These are phyloP conservation scores for Wickerhamomyces sydowiorum DNA, from an alignment of 805 yeast species.

Conservation along the genomic window DNA sequence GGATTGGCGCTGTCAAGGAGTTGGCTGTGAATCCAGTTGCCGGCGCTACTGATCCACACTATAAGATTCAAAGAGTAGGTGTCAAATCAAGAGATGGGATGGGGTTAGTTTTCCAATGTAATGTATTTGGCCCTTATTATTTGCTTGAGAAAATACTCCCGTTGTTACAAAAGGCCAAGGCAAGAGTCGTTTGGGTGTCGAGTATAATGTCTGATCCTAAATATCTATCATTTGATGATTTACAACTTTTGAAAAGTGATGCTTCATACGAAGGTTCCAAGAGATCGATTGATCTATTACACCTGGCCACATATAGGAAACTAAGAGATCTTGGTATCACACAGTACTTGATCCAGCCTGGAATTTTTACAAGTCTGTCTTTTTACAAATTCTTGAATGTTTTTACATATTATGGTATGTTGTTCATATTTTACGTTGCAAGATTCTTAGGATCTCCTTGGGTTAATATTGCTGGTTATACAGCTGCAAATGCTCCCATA, in stretches of 20 bases:
- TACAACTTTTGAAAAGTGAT: conserved; percentile 58
- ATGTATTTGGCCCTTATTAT: conserved; percentile 95
- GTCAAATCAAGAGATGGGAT: conserved; percentile 69
- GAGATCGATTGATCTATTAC: conserved; percentile 77
- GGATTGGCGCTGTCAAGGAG: conserved; percentile 72
- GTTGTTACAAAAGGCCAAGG: conserved; percentile 47
- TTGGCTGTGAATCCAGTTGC: conserved; percentile 60
- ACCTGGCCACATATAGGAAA: conserved; percentile 57
- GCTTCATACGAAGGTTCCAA: conserved; percentile 91
- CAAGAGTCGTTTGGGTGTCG: conserved; percentile 78
- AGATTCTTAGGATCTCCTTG: conserved; percentile 79
- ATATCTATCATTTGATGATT: conserved; percentile 66
- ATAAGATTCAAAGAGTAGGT: conserved; percentile 78
- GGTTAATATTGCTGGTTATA: conserved; percentile 85
- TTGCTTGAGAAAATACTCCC: conserved; percentile 61
- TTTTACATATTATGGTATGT: conserved; percentile 82
- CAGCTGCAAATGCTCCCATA: conserved; percentile 84
- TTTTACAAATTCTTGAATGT: conserved; percentile 71
- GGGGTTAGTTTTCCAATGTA: conserved; percentile 90
- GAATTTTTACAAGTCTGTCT: conserved; percentile 82
- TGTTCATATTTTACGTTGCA: conserved; percentile 75
- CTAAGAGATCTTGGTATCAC: conserved; percentile 49
- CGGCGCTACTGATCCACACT: conserved; percentile 85
- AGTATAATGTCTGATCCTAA: conserved; percentile 77
- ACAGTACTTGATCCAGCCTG: conserved; percentile 87